A percentile compares a stretch with the other conserved stretches of the same genome.
Conservation (phyloP, 148 eudicot genomes). For the Camellia sinensis region DNA sequence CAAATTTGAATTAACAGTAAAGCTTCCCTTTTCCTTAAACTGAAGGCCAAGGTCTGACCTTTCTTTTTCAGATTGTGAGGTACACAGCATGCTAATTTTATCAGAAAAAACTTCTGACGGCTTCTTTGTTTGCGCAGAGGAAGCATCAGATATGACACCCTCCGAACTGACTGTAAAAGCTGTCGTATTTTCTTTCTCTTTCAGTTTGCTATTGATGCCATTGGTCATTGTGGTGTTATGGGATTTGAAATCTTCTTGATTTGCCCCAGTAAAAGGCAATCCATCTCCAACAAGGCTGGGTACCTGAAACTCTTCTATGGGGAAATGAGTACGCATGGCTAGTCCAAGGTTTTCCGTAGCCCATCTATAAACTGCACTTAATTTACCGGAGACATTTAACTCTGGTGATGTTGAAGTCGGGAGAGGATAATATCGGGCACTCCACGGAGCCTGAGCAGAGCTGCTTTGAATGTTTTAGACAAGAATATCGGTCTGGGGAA, state of each 20-base stretch:
- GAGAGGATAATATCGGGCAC: slow-evolving; percentile 39
- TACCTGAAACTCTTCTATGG: slow-evolving; percentile 4
- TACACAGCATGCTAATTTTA: slow-evolving; percentile 20
- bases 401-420: slow-evolving; percentile 45
- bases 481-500: slow-evolving; percentile 50
- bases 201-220: not conserved
- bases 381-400: slow-evolving; percentile 53
- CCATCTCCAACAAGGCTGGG: slow-evolving; percentile 10
- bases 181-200: slow-evolving; percentile 15
- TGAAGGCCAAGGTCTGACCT: slow-evolving; percentile 6
- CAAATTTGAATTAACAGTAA: slow-evolving; percentile 4
- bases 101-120: slow-evolving; percentile 2
- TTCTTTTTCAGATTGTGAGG: slow-evolving; percentile 30
- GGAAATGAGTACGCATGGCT: slow-evolving; percentile 12
- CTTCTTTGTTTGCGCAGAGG: not conserved
- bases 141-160: not conserved
- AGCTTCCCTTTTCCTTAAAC: slow-evolving; percentile 8
- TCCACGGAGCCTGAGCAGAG: slow-evolving; percentile 73
- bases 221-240: not conserved
- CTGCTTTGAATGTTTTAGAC: slow-evolving; percentile 62
- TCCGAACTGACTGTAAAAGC: slow-evolving; percentile 4
- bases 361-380: slow-evolving; percentile 41
- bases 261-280: slow-evolving; percentile 16
- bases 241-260: not conserved
- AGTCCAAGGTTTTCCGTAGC: slow-evolving; percentile 40